Conservation (phyloP, 2,329 filamentous ascomycete species). For the Calonectria fujianensis region DNA sequence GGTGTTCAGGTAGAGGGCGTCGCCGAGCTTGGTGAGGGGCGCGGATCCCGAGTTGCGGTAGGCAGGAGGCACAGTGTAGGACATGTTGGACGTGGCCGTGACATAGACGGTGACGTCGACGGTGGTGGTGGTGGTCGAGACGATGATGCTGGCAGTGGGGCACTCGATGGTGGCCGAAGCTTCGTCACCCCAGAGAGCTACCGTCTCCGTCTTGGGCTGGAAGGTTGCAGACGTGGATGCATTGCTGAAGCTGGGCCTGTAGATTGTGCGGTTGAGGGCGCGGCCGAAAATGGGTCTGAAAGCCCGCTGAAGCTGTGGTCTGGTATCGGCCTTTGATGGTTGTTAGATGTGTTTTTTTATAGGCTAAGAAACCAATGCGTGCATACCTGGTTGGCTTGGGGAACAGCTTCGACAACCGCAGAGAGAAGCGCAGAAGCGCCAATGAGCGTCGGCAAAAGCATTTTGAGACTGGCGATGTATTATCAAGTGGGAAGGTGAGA, state of each 20-base stretch:
- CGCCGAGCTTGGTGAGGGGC: constrained; percentile 1
- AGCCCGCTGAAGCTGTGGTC: not conserved
- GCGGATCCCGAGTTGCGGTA: not conserved
- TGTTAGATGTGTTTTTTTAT: constrained; percentile 35
- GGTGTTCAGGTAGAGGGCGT: not conserved
- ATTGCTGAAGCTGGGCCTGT: constrained; percentile 37
- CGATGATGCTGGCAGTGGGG: constrained; percentile 50
- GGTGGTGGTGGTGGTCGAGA: constrained; percentile 58
- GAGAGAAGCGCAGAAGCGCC: constrained; percentile 54
- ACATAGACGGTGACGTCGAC: constrained; percentile 60
- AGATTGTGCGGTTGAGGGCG: not conserved
- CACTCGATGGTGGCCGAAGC: constrained; percentile 46
- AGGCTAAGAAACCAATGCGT: not conserved
- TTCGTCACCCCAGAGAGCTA: constrained; percentile 27
- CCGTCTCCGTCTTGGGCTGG: constrained; percentile 12
- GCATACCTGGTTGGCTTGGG: constrained; percentile 47
- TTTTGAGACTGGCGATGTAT: constrained; percentile 38
- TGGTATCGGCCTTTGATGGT: constrained; percentile 30
- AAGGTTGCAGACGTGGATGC: constrained; percentile 40
- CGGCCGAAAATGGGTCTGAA: constrained; percentile 21
- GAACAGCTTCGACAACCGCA: constrained; percentile 53
- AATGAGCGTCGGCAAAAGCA: constrained; percentile 53
- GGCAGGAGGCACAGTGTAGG: constrained; percentile 37
- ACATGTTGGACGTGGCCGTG: constrained; percentile 54
- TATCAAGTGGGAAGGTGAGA: constrained; percentile 3